Evolutionary conservation across 768 basidiomycete species (phyloP), one percentile per base, ranked within the genome.

Genomic region (Rhodotorula babjevae): DNA sequence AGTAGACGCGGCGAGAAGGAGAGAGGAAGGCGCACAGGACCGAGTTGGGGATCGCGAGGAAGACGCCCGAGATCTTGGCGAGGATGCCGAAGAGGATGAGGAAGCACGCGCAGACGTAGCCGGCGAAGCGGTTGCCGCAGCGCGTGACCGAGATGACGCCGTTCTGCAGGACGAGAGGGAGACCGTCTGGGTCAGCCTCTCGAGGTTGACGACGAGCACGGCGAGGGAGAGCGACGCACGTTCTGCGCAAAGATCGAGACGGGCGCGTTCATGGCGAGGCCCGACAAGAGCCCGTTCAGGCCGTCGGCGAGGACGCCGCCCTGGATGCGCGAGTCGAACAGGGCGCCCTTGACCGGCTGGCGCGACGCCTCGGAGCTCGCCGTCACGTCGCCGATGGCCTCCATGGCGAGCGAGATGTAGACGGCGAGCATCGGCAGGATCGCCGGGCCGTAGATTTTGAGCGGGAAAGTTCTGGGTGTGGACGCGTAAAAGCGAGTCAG

Each of bases 31-130:
- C 50, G 50, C 23, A 52, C 50, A 55, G 53, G 29, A 55, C 53
- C 12, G 53, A 29, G 16, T n/a, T 55, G n/a, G 53, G 53, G 29
- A 55, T 55, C 2, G 53, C 53, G 14, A 55, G 53, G 53, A 55
- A 55, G 53, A 55, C 53, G 16, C 53, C 53, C 53, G 53, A 55
- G 53, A 55, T 55, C 29, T 55, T 55, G 53, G 53, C 53, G 53
- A 55, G 53, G 53, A 55, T 55, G 53, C 53, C 53, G 12, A 55
- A 55, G n/a, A 55, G 27, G 53, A 55, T 29, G 53, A 55, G 53
- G 53, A 55, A 29, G 5, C 14, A 27, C 11, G 53, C 53, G 29
- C 53, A 55, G 53, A 29, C 10, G 53, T 55, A 55, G n/a, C 53
- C 53, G 1, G 29, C 53, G 3, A 29, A 55, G 14, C 53, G 53